phyloP scores from a whole-genome alignment of 2,329 filamentous ascomycete genomes.

The Magnaporthiopsis poae region DNA sequence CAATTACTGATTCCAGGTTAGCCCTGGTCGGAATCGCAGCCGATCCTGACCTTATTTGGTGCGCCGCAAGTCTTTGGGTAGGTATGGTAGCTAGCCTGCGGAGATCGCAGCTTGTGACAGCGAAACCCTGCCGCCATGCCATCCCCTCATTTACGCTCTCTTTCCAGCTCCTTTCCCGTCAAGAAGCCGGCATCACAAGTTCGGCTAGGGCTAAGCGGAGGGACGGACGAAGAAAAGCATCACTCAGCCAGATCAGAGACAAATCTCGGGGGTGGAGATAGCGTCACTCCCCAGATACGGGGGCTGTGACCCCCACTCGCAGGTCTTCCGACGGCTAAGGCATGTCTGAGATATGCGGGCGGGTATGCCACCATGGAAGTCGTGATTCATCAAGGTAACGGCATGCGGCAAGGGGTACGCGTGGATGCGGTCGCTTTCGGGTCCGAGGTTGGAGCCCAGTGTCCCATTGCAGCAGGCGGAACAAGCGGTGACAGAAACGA shows the following conservation, averaged over 20 bases:
- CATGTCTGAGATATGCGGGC: neutral
- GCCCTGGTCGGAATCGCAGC: neutral
- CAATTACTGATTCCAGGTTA: neutral
- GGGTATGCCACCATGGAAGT: neutral
- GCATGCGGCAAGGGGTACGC: neutral
- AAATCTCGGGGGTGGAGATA: neutral
- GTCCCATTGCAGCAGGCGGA: no score
- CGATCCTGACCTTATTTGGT: neutral
- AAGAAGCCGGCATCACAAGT: neutral
- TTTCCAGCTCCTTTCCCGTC: neutral
- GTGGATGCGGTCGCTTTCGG: neutral
- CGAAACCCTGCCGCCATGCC: neutral
- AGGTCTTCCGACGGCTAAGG: neutral
- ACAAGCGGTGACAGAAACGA: neutral
- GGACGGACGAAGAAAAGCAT: neutral
- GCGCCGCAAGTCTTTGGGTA: neutral
- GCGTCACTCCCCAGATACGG: neutral
- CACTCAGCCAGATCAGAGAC: neutral
- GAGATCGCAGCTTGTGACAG: no score
- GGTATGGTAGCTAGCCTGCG: neutral
- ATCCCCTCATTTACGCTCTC: neutral
- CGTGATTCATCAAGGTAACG: neutral
- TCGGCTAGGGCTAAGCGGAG: neutral
- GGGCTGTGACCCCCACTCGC: neutral
- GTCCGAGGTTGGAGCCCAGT: neutral